phyloP scores from a whole-genome alignment of 768 basidiomycete genomes.

The Crepidotus variabilis region DNA sequence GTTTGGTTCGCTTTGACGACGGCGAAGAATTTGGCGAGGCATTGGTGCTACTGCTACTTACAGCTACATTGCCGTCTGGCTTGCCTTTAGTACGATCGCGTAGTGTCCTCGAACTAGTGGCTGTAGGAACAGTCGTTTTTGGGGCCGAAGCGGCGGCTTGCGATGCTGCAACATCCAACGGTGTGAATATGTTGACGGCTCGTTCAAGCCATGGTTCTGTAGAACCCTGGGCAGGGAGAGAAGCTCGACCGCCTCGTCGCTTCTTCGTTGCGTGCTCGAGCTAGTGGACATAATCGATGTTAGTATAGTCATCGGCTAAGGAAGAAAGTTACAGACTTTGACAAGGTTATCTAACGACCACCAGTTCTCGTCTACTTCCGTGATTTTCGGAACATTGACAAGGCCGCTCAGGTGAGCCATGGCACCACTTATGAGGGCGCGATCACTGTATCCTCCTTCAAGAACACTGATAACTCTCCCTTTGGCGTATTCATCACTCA shows the following conservation, averaged over 20 bases:
- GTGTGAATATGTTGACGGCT: conserved; percentile 43
- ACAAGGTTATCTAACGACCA: conserved; percentile 60
- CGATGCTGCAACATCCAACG: conserved; percentile 33
- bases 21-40: conserved; percentile 15
- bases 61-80: conserved; percentile 12
- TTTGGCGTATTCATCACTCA: conserved; percentile 61
- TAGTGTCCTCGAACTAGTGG: conserved; percentile 41
- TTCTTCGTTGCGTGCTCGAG: conserved; percentile 65
- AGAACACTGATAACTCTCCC: conserved; percentile 84
- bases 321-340: conserved; percentile 38
- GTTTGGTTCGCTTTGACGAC: conserved; percentile 8
- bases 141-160: conserved; percentile 16
- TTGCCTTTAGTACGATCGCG: conserved; percentile 51
- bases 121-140: conserved; percentile 18
- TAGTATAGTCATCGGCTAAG: background rate
- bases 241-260: conserved; percentile 46
- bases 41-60: background rate
- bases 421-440: conserved; percentile 78
- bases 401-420: conserved; percentile 82
- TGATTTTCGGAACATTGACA: conserved; percentile 27
- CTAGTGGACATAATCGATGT: conserved; percentile 27
- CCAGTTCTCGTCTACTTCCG: conserved; percentile 49
- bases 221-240: conserved; percentile 26
- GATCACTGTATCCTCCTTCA: conserved; percentile 94
- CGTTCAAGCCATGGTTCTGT: conserved; percentile 58